Evolutionary conservation across 2,329 filamentous ascomycete species (phyloP), one percentile per base, ranked within the genome.

Genomic region (Pseudogymnoascus destructans): DNA sequence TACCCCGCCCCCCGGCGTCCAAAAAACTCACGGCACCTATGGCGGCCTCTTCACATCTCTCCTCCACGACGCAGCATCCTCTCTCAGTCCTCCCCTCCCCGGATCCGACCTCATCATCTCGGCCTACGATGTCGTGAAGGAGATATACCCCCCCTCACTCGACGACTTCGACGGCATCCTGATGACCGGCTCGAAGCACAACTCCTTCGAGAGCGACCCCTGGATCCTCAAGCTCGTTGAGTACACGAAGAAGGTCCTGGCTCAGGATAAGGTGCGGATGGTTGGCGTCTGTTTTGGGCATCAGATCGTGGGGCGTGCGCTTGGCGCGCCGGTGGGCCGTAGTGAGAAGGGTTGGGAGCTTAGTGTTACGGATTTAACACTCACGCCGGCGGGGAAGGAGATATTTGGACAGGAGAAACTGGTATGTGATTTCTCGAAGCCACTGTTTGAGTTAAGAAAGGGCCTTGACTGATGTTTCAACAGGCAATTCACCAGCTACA

Each of bases 241-340:
- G 1, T 95, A 83, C 66, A 81, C 79, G 0, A 74, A 77, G 63
- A 64, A 72, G 5, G 75, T 86, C 2, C 75, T 88, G 32, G 74
- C 75, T 10, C 78, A 85, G 62, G 74, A 77, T 23, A 75, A 81
- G 0, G 79, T 93, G 6, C 79, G 82, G 33, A 72, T 91, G n/a
- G 76, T 95, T 13, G 89, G 89, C 9, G 78, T 93, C 13, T 95
- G 89, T 71, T 95, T 92, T 70, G 89, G 89, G 4, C 89, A 95
- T 69, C 89, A 95, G 73, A 90, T 95, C 65, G 73, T 93, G 42
- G 88, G 80, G 1, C 77, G 89, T 57, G 87, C 88, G 1, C 68
- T 91, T 64, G 87, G 82, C 3, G 78, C 73, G 17, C 78, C 80
- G 64, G 86, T 95, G 2, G 83, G 77, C 33, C 74, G 82, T 58